Base-by-base conservation (phyloP, 306 rosid genomes). In the Mimosa bimucronata region DNA sequence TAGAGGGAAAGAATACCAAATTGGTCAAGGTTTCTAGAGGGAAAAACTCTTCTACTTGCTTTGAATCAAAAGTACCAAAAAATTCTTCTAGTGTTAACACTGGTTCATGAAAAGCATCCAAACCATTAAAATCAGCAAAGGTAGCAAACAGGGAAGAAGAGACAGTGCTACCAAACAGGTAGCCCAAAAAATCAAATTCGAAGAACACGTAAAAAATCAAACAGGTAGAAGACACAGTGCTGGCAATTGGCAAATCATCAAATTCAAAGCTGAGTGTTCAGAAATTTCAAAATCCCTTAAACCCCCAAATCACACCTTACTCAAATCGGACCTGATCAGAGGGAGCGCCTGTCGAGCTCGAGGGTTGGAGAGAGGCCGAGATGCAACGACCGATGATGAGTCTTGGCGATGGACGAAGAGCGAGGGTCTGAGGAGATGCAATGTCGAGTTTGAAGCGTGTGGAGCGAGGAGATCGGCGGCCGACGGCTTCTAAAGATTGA, bases 221-320 rank as follows among this genome's bases (percentile, higher is more conserved):
- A 71, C 80, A 60, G 74, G 79, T 82, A 87, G 86, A 84, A 87
- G 60, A 74, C 68, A 42, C 28, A 71, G 62, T 57, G 76, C 76
- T n/a, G n/a, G n/a, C n/a, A n/a, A n/a, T n/a, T 42, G 79, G 72
- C 48, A 91, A 89, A 84, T 83, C 97, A 13, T 41, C 86, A 2
- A 58, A 79, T 75, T 86, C 97, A 9, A 94, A 94, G 79, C 82
- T 94, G 28, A 87, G 82, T 31, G 94, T 94, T 40, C n/a, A n/a
- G n/a, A n/a, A n/a, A n/a, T n/a, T n/a, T n/a, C n/a, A n/a, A n/a
- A n/a, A n/a, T n/a, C n/a, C n/a, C n/a, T n/a, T n/a, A n/a, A n/a
- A n/a, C n/a, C n/a, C n/a, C n/a, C n/a, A n/a, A n/a, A n/a, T n/a
- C n/a, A n/a, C n/a, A n/a, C n/a, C n/a, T n/a, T n/a, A n/a, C n/a